Base-by-base conservation (phyloP, 1,139 yeast genomes). In the Hanseniaspora sp. region DNA sequence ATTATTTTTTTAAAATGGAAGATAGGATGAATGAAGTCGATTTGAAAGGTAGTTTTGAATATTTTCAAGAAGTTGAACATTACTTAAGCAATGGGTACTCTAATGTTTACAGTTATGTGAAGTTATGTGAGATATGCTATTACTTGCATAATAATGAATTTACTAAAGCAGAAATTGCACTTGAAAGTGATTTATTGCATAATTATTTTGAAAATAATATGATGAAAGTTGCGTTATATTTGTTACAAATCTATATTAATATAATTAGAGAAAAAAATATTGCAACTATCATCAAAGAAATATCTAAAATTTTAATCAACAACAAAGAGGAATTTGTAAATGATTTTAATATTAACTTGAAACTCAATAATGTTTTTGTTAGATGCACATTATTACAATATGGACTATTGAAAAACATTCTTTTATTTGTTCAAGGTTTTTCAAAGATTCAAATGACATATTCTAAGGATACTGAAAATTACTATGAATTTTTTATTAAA, bases 381-480 rank as follows among this genome's bases (percentile, higher is more conserved):
- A 15, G 38, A 18, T 44, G 54, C 23, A 37, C n/a, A 15, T n/a
- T 51, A 6, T 31, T 51, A 18, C 45, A 51, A n/a, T 44, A 51
- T 28, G 28, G 23, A 1, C 28, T 12, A 9, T 23, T 51, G 29
- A 51, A 51, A 34, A 41, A 51, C 6, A 11, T 51, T 7, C 15
- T 51, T 1, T 9, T 51, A n/a, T 51, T 51, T 33, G 17, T 43
- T 13, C 54, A 51, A 12, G 48, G 45, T 1, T 12, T 51, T 2
- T 37, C 45, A 7, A 38, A 31, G 7, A n/a, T 51, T 29, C 44
- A 44, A 18, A 12, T 17, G 23, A 46, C 28, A 5, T 46, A 46
- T 29, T 28, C 48, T 23, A 28, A 23, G 3, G 34, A 46, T 7
- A 17, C 23, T 7, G 48, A 46, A 28, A 46, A 51, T 18, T 44